These are phyloP conservation scores for Pleurotus citrinopileatus DNA, from an alignment of 768 basidiomycete genomes.

Conservation along the genomic window DNA sequence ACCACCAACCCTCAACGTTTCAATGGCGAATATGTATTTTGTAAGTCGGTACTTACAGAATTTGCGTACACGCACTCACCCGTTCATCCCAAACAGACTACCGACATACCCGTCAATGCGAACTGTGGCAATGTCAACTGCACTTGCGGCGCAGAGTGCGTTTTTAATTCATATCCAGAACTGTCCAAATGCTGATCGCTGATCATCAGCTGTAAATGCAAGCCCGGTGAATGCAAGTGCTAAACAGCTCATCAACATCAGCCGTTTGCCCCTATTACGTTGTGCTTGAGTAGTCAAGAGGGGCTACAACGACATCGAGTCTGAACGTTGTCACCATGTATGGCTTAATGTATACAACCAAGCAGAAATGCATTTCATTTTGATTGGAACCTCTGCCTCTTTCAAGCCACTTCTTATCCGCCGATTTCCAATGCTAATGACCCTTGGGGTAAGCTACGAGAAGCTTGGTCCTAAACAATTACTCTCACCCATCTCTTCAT, in stretches of 20 bases:
- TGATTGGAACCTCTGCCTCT: too few relatives aligned
- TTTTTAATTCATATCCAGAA: conserved; percentile 1
- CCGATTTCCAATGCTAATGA: too few relatives aligned
- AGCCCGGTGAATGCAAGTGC: conserved; percentile 66
- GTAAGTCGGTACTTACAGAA: neutral
- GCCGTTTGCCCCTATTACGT: neutral
- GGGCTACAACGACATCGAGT: too few relatives aligned
- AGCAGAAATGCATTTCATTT: too few relatives aligned
- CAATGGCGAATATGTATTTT: neutral
- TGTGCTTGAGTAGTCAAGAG: neutral
- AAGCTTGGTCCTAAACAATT: too few relatives aligned
- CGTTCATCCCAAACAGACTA: conserved; percentile 22
- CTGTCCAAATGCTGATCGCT: conserved; percentile 2
- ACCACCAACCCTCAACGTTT: neutral
- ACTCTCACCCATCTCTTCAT: conserved; percentile 65
- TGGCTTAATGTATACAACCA: too few relatives aligned
- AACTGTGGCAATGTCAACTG: conserved; percentile 47
- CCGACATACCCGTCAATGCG: conserved; percentile 38
- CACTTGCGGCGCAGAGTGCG: conserved; percentile 50
- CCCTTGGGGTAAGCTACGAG: too few relatives aligned
- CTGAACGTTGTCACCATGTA: too few relatives aligned
- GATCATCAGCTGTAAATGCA: conserved; percentile 51
- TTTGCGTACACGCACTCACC: neutral
- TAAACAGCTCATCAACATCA: conserved; percentile 27
- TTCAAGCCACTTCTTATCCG: too few relatives aligned